Percentiles rank a stretch among this genome's conserved stretches.
These are phyloP conservation scores for Oldenlandia corymbosa DNA, from an alignment of 257 asterid species.

Conservation along the genomic window DNA sequence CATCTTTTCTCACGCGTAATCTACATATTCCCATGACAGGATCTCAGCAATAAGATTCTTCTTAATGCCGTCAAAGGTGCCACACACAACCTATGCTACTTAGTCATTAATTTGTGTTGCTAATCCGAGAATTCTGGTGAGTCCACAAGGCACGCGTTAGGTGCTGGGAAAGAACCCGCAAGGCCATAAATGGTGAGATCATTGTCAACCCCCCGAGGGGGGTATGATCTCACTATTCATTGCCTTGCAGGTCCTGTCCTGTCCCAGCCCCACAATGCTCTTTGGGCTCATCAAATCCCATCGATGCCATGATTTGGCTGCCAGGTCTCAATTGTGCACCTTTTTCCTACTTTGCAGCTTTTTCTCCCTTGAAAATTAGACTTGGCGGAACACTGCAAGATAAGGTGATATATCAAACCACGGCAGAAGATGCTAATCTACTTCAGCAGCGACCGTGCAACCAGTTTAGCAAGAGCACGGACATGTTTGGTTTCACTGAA, in stretches of 20 bases:
- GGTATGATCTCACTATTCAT: no score
- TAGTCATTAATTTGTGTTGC: no score
- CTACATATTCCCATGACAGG: conserved; percentile 36
- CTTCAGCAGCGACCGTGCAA: conserved; percentile 37
- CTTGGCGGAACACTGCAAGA: conserved; percentile 93
- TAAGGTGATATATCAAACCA: conserved; percentile 54
- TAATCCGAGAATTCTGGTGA: no score
- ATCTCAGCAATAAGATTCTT: conserved; percentile 58
- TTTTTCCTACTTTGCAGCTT: conserved; percentile 66
- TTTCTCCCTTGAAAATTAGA: conserved; percentile 71
- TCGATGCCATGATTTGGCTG: background rate
- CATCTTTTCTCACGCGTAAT: background rate
- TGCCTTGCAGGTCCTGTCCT: no score
- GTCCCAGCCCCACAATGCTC: no score
- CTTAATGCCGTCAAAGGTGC: conserved; percentile 69
- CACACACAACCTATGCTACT: background rate
- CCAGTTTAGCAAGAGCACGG: conserved; percentile 34
- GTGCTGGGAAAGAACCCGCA: no score
- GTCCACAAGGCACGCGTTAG: no score
- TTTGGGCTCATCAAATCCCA: background rate
- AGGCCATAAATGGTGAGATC: background rate
- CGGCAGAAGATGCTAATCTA: conserved; percentile 25
- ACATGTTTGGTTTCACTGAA: conserved; percentile 57
- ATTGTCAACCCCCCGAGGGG: no score
- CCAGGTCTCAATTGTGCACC: background rate